phyloP scores from a whole-genome alignment of 768 basidiomycete species.

The Dictyophora rubrovolvata region DNA sequence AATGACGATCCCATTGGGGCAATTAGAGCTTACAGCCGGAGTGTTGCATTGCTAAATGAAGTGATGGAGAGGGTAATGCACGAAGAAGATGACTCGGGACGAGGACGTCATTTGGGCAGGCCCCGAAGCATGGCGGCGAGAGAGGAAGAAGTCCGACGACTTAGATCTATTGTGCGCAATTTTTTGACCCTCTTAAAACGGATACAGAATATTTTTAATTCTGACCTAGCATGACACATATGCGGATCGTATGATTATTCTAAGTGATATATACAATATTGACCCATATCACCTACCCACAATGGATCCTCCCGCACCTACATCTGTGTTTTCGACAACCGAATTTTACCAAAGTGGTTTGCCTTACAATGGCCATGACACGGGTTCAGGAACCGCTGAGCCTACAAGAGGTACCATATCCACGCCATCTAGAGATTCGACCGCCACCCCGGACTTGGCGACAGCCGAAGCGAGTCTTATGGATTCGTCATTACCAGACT shows the following conservation, averaged over 20 bases:
- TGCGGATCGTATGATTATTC: conserved; percentile 87
- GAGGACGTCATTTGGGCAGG: conserved; percentile 38
- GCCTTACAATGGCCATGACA: neutral
- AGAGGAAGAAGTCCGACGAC: conserved; percentile 77
- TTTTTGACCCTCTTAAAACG: conserved; percentile 2
- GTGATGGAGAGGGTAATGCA: conserved; percentile 87
- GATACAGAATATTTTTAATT: conserved; percentile 3
- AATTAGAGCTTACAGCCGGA: conserved; percentile 79
- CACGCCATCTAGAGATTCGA: conserved; percentile 20
- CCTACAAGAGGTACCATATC: conserved; percentile 41
- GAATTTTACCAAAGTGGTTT: conserved; percentile 29
- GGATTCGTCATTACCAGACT: conserved; percentile 6
- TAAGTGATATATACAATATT: conserved; percentile 83
- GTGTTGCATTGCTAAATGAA: conserved; percentile 77
- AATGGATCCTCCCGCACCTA: conserved; percentile 32
- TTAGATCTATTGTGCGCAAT: conserved; percentile 79
- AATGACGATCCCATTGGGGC: conserved; percentile 85
- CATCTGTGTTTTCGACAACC: conserved; percentile 26
- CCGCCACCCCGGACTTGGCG: conserved; percentile 7
- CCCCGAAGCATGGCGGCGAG: conserved; percentile 80
- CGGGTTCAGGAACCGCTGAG: conserved; percentile 24
- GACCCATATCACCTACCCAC: conserved; percentile 58
- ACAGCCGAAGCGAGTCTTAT: conserved; percentile 1
- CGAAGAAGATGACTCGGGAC: conserved; percentile 67
- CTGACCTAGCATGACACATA: conserved; percentile 78